Base-by-base conservation (phyloP, 768 basidiomycete species). In the Boletus coccyginus region DNA sequence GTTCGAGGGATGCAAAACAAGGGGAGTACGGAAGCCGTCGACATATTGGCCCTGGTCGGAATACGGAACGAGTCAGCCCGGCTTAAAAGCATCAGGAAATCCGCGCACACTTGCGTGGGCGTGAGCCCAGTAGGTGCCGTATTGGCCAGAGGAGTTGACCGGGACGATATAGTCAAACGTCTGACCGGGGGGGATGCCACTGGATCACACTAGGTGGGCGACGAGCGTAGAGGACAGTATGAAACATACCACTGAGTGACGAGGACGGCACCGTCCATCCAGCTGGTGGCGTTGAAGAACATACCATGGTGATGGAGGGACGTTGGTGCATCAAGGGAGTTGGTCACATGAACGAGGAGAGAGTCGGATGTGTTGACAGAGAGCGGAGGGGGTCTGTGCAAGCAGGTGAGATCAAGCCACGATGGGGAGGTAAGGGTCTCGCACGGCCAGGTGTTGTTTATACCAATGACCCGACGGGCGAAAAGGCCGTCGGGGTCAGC, bases 401-500 rank as follows among this genome's bases (percentile, higher is more conserved):
- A n/a, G 12, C 31, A 49, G 42, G 13, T 44, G 16, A 36, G 17
- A 32, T 27, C 1, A 2, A 3, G 21, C 4, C 14, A 35, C 16
- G 12, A 4, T 31, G n/a, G 0, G 0, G 24, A 29, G 39, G 11
- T 19, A 9, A 19, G 40, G 16, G 50, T 48, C 19, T 78, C 92
- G 70, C 71, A 94, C 88, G 95, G 95, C 96, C 95, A 98, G 7
- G 90, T 88, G 19, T 85, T 84, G 67, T 98, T 98, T 49, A 97
- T 84, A 51, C 94, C 94, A 48, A 97, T 83, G 48, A 85, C 93
- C 10, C 85, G 77, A 46, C 95, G 85, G 13, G 83, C 76, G 50
- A 75, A 82, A 50, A 94, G 82, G 7, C 90, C 92, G 66, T 96
- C 94, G 3, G 96, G 96, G 72, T 87, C 92, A 45, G 82, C 88